phyloP scores from a whole-genome alignment of 2,329 filamentous ascomycete genomes.

The Exserohilum turcica region DNA sequence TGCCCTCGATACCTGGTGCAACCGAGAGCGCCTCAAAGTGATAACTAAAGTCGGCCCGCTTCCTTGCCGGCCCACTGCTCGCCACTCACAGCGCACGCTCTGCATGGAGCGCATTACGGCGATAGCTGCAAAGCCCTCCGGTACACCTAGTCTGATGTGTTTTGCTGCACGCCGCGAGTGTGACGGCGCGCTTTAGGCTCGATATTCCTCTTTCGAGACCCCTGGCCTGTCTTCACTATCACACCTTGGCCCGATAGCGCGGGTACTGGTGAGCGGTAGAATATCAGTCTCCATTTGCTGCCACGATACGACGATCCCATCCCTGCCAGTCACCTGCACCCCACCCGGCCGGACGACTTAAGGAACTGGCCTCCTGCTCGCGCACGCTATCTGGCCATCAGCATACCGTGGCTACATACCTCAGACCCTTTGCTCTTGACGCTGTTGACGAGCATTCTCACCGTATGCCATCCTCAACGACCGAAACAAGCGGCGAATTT shows the following conservation, averaged over 20 bases:
- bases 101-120: conserved; percentile 28
- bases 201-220: conserved; percentile 27
- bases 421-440: conserved; percentile 8
- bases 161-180: conserved; percentile 32
- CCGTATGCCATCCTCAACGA: conserved; percentile 13
- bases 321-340: conserved; percentile 41
- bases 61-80: conserved; percentile 27
- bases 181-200: conserved; percentile 36
- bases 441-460: conserved; percentile 14
- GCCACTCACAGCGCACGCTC: conserved; percentile 35
- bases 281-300: conserved; percentile 44
- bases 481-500: conserved; percentile 29
- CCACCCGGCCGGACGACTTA: conserved; percentile 40
- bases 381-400: conserved; percentile 33
- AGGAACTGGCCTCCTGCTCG: conserved; percentile 38
- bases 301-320: conserved; percentile 32
- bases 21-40: conserved; percentile 37
- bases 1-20: conserved; percentile 37
- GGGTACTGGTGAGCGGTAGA: conserved; percentile 42
- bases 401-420: conserved; percentile 9
- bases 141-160: conserved; percentile 23
- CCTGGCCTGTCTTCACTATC: conserved; percentile 40
- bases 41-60: conserved; percentile 28
- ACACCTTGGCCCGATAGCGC: conserved; percentile 49
- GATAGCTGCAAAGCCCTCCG: conserved; percentile 19